These are phyloP conservation scores for Hericium coralloides DNA, from an alignment of 768 basidiomycete species.

Conservation along the genomic window DNA sequence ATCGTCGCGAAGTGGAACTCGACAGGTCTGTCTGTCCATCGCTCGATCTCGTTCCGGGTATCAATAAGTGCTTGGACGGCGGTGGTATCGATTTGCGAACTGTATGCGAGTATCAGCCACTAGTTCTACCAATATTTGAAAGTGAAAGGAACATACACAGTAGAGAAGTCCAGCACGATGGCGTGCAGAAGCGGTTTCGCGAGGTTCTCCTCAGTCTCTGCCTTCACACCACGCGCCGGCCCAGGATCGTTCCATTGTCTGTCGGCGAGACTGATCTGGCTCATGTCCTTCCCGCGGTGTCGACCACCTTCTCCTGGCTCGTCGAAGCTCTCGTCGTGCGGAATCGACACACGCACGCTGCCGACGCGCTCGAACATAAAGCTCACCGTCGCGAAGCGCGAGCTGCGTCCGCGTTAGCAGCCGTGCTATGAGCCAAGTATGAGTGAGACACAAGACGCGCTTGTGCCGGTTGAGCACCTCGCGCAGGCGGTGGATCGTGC, in stretches of 20 bases:
- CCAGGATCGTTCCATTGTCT: slow-evolving; percentile 95
- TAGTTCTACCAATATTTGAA: background rate
- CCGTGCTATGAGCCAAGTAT: background rate
- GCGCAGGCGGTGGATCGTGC: slow-evolving; percentile 10
- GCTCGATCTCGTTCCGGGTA: slow-evolving; percentile 77
- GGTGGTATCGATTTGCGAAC: slow-evolving; percentile 86
- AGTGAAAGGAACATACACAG: slow-evolving; percentile 42
- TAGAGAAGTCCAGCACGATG: slow-evolving; percentile 85
- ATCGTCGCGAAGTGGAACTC: slow-evolving; percentile 95
- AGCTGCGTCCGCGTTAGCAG: background rate
- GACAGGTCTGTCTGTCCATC: slow-evolving; percentile 70
- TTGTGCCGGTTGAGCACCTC: slow-evolving; percentile 13
- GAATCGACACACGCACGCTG: slow-evolving; percentile 8
- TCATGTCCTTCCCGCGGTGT: slow-evolving; percentile 61
- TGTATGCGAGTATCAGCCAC: slow-evolving; percentile 20
- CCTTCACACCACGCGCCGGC: slow-evolving; percentile 39
- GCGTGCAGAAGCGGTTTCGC: slow-evolving; percentile 67
- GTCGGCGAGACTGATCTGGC: slow-evolving; percentile 53
- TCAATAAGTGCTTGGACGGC: slow-evolving; percentile 89
- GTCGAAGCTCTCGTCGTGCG: background rate
- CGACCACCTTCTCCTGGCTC: slow-evolving; percentile 8
- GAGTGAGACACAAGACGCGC: slow-evolving; percentile 3
- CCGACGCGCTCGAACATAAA: slow-evolving; percentile 13
- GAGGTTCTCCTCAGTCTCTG: slow-evolving; percentile 41
- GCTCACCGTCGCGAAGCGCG: slow-evolving; percentile 12